Percentiles rank a stretch among this genome's conserved stretches.
phyloP scores from a whole-genome alignment of 2,329 filamentous ascomycete genomes.

The Aspergillus latus region DNA sequence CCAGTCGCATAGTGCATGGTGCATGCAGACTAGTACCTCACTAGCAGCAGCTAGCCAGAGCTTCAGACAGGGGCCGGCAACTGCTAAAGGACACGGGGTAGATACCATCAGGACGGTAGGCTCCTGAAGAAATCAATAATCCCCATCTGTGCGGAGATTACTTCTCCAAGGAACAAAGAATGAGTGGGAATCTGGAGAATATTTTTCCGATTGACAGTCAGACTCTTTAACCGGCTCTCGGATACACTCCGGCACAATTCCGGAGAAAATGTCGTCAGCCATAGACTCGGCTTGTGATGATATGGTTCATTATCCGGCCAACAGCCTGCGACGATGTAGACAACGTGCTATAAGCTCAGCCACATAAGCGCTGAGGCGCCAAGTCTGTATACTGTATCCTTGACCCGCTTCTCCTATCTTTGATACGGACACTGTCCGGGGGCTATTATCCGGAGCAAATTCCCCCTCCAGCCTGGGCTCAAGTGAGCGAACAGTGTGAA shows the following conservation, averaged over 20 bases:
- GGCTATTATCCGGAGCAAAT: not conserved
- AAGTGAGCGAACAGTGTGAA: not conserved
- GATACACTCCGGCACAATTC: constrained; percentile 3
- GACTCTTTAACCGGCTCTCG: not conserved
- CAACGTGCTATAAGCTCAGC: constrained; percentile 22
- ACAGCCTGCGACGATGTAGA: constrained; percentile 5
- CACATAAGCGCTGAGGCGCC: constrained; percentile 3
- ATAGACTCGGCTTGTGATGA: not conserved
- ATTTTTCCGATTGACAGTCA: constrained; percentile 1
- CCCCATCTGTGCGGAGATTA: not conserved
- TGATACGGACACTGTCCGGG: constrained; percentile 8
- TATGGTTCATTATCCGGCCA: constrained; percentile 4
- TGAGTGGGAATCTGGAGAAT: not conserved
- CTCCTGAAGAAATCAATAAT: not conserved
- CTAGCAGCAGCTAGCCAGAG: constrained; percentile 3
- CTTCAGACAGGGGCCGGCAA: constrained; percentile 1
- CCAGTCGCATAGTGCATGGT: constrained; percentile 1
- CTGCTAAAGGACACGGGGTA: not conserved
- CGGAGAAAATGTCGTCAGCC: constrained; percentile 3
- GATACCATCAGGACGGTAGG: not conserved
- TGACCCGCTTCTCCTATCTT: constrained; percentile 9
- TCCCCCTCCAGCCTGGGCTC: not conserved
- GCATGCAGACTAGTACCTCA: constrained; percentile 12
- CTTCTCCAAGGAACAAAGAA: constrained; percentile 1
- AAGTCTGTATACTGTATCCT: constrained; percentile 6